A percentile compares a stretch with the other conserved stretches of the same genome.
Evolutionary conservation across 208 protist genomes (phyloP).

Genomic region (Crithidia brevicula): DNA sequence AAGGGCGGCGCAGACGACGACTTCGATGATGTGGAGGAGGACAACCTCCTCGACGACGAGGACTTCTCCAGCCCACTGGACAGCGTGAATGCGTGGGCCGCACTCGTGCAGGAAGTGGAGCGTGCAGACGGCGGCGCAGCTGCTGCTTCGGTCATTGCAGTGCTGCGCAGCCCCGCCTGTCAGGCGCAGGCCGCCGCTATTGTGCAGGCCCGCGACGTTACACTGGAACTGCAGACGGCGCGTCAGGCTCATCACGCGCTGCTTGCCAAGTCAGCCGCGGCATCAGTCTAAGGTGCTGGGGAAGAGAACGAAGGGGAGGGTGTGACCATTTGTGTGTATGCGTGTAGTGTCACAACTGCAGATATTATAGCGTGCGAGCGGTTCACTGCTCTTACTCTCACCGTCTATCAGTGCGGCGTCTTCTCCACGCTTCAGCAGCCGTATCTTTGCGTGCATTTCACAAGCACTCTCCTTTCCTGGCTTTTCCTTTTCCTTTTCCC

Average conservation of each 20-base stretch:
- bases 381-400: no score
- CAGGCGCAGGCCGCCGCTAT: slow-evolving; percentile 45
- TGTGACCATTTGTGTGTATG: no score
- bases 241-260: slow-evolving; percentile 23
- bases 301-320: no score
- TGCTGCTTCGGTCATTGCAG: slow-evolving; percentile 8
- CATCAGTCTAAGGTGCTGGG: no score
- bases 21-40: slow-evolving; percentile 54
- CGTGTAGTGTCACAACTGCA: no score
- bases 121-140: slow-evolving; percentile 15
- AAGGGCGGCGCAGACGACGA: slow-evolving; percentile 27
- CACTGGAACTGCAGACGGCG: slow-evolving; percentile 20
- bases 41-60: slow-evolving; percentile 75
- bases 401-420: no score
- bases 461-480: no score
- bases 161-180: slow-evolving; percentile 36
- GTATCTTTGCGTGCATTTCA: no score
- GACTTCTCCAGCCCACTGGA: slow-evolving; percentile 80
- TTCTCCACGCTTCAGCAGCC: no score
- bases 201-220: slow-evolving; percentile 36
- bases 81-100: slow-evolving; percentile 59
- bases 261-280: slow-evolving; percentile 7
- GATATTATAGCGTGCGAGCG: no score
- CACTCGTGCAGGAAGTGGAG: slow-evolving; percentile 43
- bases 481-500: slow-evolving; percentile 5